These are phyloP conservation scores for Exophiala sp. DNA, from an alignment of 2,329 filamentous ascomycete genomes.

Conservation along the genomic window DNA sequence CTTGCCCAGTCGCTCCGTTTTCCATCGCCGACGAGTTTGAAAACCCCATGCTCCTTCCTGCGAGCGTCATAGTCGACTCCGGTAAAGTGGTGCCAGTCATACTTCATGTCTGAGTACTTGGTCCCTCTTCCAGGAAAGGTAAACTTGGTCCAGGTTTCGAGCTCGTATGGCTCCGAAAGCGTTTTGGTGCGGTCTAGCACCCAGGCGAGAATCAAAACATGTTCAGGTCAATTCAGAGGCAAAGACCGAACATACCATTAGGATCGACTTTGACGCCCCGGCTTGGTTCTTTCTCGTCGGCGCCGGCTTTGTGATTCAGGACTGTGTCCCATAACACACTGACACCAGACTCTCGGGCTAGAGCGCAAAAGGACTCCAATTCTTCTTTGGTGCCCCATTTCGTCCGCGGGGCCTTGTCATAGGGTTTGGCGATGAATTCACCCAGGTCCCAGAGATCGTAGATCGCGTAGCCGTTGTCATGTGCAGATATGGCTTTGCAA, in stretches of 20 bases:
- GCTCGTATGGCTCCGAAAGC: conserved; percentile 52
- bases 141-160: conserved; percentile 63
- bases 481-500: conserved; percentile 58
- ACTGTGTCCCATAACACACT: conserved; percentile 64
- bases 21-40: conserved; percentile 55
- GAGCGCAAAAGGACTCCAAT: conserved; percentile 48
- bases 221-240: too few species aligned
- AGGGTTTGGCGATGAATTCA: conserved; percentile 66
- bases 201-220: not conserved
- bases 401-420: conserved; percentile 41
- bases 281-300: conserved; percentile 58
- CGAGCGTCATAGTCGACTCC: conserved; percentile 61
- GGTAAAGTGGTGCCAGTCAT: conserved; percentile 61
- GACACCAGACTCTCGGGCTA: conserved; percentile 50
- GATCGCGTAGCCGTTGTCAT: conserved; percentile 60
- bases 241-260: conserved; percentile 33
- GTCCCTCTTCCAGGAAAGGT: conserved; percentile 57
- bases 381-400: conserved; percentile 65
- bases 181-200: conserved; percentile 52
- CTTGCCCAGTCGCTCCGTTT: conserved; percentile 53
- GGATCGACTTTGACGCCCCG: conserved; percentile 59
- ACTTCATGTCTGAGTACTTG: conserved; percentile 57
- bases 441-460: conserved; percentile 67
- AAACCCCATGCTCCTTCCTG: conserved; percentile 52
- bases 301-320: conserved; percentile 65